Conservation (phyloP, 1,284 basidiomycete species). For the Phlebopus sp. region DNA sequence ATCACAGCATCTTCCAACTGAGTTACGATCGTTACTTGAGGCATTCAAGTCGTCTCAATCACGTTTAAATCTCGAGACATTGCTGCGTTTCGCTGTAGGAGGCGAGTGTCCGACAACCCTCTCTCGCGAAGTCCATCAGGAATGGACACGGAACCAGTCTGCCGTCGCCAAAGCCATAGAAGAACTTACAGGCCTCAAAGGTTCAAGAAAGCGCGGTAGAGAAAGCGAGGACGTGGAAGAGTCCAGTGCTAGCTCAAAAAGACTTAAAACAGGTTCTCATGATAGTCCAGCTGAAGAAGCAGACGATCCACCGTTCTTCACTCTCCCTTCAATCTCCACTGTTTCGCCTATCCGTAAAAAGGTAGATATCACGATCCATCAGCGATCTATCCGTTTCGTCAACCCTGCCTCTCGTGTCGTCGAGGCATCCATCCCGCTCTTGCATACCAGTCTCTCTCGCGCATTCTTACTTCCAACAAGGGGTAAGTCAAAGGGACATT, state of each 20-base stretch:
- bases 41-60: constrained; percentile 8
- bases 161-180: constrained; percentile 23
- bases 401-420: constrained; percentile 44
- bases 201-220: constrained; percentile 20
- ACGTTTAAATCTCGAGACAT: constrained; percentile 15
- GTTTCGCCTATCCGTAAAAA: constrained; percentile 71
- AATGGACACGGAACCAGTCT: constrained; percentile 25
- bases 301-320: constrained; percentile 46
- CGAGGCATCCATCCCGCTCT: constrained; percentile 47
- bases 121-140: constrained; percentile 8
- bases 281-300: constrained; percentile 12
- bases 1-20: constrained; percentile 17
- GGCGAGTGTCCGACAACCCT: constrained; percentile 25
- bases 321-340: constrained; percentile 56
- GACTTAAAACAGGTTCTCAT: constrained; percentile 17
- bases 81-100: constrained; percentile 31
- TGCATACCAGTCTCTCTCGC: constrained; percentile 39
- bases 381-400: constrained; percentile 46
- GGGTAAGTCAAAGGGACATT: constrained; percentile 62
- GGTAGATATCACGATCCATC: constrained; percentile 55
- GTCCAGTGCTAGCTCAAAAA: constrained; percentile 14
- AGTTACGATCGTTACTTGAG: constrained; percentile 7
- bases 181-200: constrained; percentile 7
- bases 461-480: constrained; percentile 66
- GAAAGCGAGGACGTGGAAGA: constrained; percentile 15